Evolutionary conservation across 208 protist species (phyloP), one percentile per base, ranked within the genome.

Genomic region (Borovskyia barvae): DNA sequence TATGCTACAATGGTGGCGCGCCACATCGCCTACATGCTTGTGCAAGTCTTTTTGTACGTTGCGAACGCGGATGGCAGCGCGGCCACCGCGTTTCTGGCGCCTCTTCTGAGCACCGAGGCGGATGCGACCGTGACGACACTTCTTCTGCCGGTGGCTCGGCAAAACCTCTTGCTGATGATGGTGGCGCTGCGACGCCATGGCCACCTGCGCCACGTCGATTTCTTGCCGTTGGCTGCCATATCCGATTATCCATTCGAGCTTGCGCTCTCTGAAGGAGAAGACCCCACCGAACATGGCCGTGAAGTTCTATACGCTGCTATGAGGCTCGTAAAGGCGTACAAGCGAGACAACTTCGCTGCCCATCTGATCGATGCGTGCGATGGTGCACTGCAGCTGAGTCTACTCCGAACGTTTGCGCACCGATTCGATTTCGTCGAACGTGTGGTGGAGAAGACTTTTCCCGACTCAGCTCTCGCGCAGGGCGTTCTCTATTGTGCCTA

Each of bases 101-200:
- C 57, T 5, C 51, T 80, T 32, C 60, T 83, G 12, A 26, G 36
- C 7, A 36, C 46, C 8, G 62, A 51, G 29, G 17, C 61, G 1
- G 66, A 72, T 5, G 63, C 71, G 3, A 75, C 54, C 1, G 54
- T 79, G 41, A 72, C 56, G 24, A 41, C 30, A n/a, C 54, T 70
- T 37, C 79, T 94, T 8, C 61, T 90, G 8, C 83, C 87, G 5
- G 43, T 83, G 20, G 87, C 87, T 3, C 61, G 73, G 9, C 72
- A 85, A 37, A 93, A 93, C 48, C 55, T 93, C 12, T 73, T 72
- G 7, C 42, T 90, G 36, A 52, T 93, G 57, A 63, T 77, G 14
- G 58, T 87, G 29, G 77, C 65, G 0, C 54, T 87, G 20, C 67
- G 60, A 11, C 67, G 84, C 62, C 63, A 36, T 11, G 62, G 69